Evolutionary conservation across 2,329 filamentous ascomycete species (phyloP).

Genomic region (Penicillium sp.): DNA sequence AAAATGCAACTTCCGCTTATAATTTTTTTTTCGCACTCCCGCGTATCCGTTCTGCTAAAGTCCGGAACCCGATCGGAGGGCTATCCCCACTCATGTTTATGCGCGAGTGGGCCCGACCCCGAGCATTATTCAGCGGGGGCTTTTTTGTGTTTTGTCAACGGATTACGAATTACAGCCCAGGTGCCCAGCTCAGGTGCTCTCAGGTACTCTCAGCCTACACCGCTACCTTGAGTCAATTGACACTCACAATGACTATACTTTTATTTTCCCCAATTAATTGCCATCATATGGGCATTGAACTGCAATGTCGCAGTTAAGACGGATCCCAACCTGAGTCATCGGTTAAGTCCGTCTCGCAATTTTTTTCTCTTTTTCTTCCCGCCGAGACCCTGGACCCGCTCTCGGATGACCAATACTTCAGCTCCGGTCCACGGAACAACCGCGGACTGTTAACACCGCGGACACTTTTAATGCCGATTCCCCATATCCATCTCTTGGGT

Average conservation of each 20-base stretch:
- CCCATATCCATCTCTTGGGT: not conserved
- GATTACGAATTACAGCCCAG: not conserved
- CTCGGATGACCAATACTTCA: constrained; percentile 5
- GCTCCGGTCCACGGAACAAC: not conserved
- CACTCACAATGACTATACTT: not conserved
- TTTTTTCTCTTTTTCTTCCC: not conserved
- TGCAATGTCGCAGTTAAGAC: not conserved
- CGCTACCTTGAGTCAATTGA: not conserved
- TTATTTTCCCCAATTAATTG: not conserved
- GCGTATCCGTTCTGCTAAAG: constrained; percentile 16
- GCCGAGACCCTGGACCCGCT: constrained; percentile 4
- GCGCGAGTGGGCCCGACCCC: constrained; percentile 14
- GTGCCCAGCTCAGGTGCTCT: not conserved
- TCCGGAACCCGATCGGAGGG: constrained; percentile 19
- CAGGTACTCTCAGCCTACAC: not conserved
- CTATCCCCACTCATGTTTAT: constrained; percentile 8
- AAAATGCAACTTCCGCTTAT: not conserved
- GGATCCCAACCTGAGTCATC: constrained; percentile 1
- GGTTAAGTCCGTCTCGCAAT: constrained; percentile 5
- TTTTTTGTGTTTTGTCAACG: not conserved
- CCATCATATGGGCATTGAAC: not conserved
- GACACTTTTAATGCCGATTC: not conserved
- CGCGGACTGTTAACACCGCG: not conserved
- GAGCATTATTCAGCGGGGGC: constrained; percentile 3
- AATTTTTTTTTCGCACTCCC: not conserved